phyloP scores from a whole-genome alignment of 495 filamentous ascomycete species.

The Hypomontagnella submonticulosa region DNA sequence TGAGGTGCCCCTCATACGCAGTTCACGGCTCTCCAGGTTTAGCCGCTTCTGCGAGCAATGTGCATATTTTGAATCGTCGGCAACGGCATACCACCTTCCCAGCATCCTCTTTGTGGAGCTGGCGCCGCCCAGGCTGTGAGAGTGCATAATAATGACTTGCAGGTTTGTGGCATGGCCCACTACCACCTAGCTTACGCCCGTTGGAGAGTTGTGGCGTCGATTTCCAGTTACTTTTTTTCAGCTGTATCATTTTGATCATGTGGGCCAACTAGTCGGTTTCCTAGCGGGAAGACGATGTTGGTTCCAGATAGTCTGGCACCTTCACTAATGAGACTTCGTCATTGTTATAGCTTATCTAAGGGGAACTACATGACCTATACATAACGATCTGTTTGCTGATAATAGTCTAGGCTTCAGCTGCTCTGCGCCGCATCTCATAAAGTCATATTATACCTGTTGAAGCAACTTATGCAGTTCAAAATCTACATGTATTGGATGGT shows the following conservation, averaged over 20 bases:
- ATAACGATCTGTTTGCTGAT: constrained; percentile 9
- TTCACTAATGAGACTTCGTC: not conserved
- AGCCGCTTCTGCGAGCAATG: constrained; percentile 23
- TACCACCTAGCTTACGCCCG: constrained; percentile 4
- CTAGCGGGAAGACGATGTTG: not conserved
- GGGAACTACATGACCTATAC: not conserved
- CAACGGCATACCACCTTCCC: constrained; percentile 29
- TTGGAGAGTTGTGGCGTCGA: constrained; percentile 10
- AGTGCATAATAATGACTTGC: constrained; percentile 39
- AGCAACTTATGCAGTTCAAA: too few relatives aligned
- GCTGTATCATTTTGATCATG: constrained; percentile 12
- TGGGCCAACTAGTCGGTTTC: not conserved
- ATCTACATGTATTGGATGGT: too few relatives aligned
- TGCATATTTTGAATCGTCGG: constrained; percentile 18
- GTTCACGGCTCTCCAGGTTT: constrained; percentile 1
- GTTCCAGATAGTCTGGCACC: constrained; percentile 7
- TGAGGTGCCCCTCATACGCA: too few relatives aligned
- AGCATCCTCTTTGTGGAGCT: constrained; percentile 28
- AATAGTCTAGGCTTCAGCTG: constrained; percentile 18
- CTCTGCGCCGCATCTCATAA: not conserved
- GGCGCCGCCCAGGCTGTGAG: constrained; percentile 14
- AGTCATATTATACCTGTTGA: constrained; percentile 1
- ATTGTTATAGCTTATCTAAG: not conserved
- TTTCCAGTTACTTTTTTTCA: constrained; percentile 12
- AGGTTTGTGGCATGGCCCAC: constrained; percentile 14